These are phyloP conservation scores for Blepharisma japonicum DNA, from an alignment of 73 alveolate genomes.

Conservation along the genomic window DNA sequence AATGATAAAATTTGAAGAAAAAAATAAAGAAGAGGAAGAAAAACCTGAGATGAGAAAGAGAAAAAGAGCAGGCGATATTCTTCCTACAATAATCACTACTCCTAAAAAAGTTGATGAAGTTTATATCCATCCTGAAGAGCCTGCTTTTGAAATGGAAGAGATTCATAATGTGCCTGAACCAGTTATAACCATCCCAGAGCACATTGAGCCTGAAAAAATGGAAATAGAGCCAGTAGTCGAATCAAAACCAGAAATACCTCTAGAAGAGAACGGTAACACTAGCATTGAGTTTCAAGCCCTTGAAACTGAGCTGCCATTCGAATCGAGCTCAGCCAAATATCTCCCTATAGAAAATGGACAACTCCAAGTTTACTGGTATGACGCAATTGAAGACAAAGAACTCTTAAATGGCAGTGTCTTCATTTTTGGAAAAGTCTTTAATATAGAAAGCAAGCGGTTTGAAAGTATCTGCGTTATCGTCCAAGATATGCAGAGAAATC, in stretches of 20 bases:
- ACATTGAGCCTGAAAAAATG: background rate
- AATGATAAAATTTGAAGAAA: too few species aligned
- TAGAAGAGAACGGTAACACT: conserved; percentile 18
- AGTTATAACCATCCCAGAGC: background rate
- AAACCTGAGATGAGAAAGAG: too few species aligned
- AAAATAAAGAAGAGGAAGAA: too few species aligned
- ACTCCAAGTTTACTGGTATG: conserved; percentile 80
- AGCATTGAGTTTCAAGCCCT: background rate
- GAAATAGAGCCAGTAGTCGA: conserved; percentile 31
- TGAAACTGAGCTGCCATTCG: background rate
- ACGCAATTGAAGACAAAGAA: conserved; percentile 85
- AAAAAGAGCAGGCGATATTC: too few species aligned
- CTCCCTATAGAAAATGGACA: conserved; percentile 67
- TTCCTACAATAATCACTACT: too few species aligned
- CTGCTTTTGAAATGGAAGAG: background rate
- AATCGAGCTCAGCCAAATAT: conserved; percentile 16
- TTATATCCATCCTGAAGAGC: too few species aligned
- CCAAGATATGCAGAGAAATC: conserved; percentile 64
- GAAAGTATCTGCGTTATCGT: conserved; percentile 67
- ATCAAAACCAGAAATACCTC: conserved; percentile 14
- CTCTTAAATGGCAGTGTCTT: conserved; percentile 43
- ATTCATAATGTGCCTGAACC: background rate
- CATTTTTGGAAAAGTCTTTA: conserved; percentile 79
- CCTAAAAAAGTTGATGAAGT: too few species aligned
- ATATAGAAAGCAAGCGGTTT: conserved; percentile 54